phyloP scores from a whole-genome alignment of 2,329 filamentous ascomycete species.

The Alternaria sp. region DNA sequence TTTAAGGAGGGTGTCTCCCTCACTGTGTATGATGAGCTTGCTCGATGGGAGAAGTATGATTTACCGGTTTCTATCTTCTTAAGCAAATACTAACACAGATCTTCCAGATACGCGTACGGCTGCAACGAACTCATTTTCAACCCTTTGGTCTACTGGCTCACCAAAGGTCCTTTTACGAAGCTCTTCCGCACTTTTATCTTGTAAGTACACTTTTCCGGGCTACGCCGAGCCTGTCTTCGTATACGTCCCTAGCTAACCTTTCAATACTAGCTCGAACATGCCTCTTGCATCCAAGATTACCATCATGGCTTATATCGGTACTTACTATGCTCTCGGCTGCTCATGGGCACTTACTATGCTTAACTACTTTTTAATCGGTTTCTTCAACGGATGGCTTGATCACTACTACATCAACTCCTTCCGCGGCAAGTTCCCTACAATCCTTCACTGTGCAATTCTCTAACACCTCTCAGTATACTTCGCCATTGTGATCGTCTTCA shows the following conservation, averaged over 20 bases:
- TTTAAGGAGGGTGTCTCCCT: constrained; percentile 79
- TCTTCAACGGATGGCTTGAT: constrained; percentile 77
- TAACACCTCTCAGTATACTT: constrained; percentile 59
- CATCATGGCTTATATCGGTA: constrained; percentile 75
- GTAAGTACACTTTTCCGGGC: background rate
- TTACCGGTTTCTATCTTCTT: background rate
- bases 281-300: constrained; percentile 73
- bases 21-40: constrained; percentile 76
- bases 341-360: constrained; percentile 72
- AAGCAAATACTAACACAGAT: constrained; percentile 7
- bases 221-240: background rate
- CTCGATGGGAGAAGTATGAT: constrained; percentile 71
- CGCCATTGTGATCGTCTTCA: constrained; percentile 71
- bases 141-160: constrained; percentile 69
- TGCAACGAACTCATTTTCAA: constrained; percentile 77
- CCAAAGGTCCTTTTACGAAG: constrained; percentile 70
- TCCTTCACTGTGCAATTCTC: background rate
- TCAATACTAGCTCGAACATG: constrained; percentile 60
- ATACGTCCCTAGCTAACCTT: background rate
- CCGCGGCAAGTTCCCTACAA: constrained; percentile 54
- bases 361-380: constrained; percentile 78
- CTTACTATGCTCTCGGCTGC: constrained; percentile 75
- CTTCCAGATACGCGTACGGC: constrained; percentile 66
- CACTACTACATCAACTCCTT: constrained; percentile 81
- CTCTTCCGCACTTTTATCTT: constrained; percentile 69